These are phyloP conservation scores for Aegilops speltoides DNA, from an alignment of 176 grass and related monocot species.

Conservation along the genomic window DNA sequence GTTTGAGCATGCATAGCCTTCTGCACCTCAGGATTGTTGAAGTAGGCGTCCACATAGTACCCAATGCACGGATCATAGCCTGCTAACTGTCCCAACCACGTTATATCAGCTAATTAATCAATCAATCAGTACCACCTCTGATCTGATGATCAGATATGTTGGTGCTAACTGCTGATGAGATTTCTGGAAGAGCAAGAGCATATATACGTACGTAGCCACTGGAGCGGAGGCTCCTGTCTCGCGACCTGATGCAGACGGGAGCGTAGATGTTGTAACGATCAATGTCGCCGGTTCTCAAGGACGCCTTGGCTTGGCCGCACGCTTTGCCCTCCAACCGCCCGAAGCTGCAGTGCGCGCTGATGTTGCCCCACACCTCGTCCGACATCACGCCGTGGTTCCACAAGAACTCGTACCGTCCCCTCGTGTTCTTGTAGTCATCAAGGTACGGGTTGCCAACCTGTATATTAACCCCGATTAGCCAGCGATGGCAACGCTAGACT, in stretches of 20 bases:
- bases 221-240: neutral
- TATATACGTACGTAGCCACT: neutral
- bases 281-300: neutral
- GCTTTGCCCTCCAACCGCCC: neutral
- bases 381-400: slow-evolving; percentile 46
- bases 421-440: neutral
- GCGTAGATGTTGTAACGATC: slow-evolving; percentile 40
- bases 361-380: slow-evolving; percentile 28
- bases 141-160: too few relatives aligned
- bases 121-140: too few relatives aligned
- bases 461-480: too few relatives aligned
- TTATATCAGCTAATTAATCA: neutral
- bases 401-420: neutral
- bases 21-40: neutral
- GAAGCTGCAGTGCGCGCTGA: slow-evolving; percentile 32
- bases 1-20: neutral
- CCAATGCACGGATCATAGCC: slow-evolving; percentile 29
- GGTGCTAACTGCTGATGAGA: too few relatives aligned
- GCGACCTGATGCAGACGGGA: slow-evolving; percentile 17
- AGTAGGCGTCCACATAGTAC: neutral
- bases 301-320: neutral
- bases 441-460: too few relatives aligned
- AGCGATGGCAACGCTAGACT: too few relatives aligned
- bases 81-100: slow-evolving; percentile 14
- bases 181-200: too few relatives aligned